Conservation (phyloP, 176 grass and related monocot genomes). For the bread wheat (Triticum aestivum) region DNA sequence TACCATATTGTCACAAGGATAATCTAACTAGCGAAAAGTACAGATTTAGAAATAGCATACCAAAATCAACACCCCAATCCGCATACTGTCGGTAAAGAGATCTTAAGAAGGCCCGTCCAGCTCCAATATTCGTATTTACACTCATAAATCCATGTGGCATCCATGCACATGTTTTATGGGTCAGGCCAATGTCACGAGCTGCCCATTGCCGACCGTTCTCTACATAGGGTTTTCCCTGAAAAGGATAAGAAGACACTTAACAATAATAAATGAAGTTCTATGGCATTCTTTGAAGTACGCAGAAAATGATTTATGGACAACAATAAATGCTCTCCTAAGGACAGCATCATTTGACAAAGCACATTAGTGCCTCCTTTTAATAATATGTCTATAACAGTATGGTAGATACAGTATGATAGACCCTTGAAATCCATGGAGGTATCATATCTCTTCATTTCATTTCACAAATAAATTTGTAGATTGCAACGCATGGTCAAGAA, state of each 20-base stretch:
- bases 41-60: constrained; percentile 30
- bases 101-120: constrained; percentile 81
- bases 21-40: constrained; percentile 1
- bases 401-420: neutral
- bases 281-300: neutral
- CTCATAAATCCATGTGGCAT: constrained; percentile 90
- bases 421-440: neutral
- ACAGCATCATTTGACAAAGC: neutral
- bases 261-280: neutral
- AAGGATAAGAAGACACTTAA: constrained; percentile 17
- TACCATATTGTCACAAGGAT: neutral
- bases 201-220: constrained; percentile 61
- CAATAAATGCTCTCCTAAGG: neutral
- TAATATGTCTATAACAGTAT: neutral
- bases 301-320: neutral
- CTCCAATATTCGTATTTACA: constrained; percentile 73
- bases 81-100: constrained; percentile 83
- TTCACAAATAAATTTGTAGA: constrained; percentile 6
- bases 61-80: constrained; percentile 93
- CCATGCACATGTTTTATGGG: constrained; percentile 68
- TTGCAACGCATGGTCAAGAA: neutral
- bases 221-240: constrained; percentile 57
- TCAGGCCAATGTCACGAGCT: constrained; percentile 74
- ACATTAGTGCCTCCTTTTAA: neutral
- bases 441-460: neutral